phyloP scores from a whole-genome alignment of 2,329 filamentous ascomycete species.

The Cercospora sp. region DNA sequence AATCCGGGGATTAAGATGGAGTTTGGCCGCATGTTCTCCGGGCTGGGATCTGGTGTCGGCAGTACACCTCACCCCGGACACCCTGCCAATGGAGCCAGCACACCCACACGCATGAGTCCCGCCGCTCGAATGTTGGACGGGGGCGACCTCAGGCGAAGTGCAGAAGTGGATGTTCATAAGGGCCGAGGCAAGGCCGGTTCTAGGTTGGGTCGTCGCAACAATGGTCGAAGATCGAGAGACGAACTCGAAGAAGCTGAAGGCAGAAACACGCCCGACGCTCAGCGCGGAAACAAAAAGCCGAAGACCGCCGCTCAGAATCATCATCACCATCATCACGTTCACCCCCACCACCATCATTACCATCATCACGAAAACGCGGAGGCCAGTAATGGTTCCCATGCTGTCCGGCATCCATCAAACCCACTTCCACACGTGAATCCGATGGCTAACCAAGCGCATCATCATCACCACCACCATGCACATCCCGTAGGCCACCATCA shows the following conservation, averaged over 20 bases:
- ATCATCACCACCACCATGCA: slow-evolving; percentile 42
- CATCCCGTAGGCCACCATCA: slow-evolving; percentile 42
- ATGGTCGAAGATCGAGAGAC: slow-evolving; percentile 68
- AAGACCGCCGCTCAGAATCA: slow-evolving; percentile 50
- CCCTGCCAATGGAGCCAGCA: slow-evolving; percentile 54
- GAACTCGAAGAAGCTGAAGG: slow-evolving; percentile 65
- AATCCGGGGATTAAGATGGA: slow-evolving; percentile 85
- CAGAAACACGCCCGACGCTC: slow-evolving; percentile 37
- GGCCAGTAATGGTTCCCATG: slow-evolving; percentile 21
- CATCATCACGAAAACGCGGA: slow-evolving; percentile 31
- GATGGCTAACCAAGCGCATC: slow-evolving; percentile 28
- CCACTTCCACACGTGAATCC: slow-evolving; percentile 35
- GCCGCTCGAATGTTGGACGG: slow-evolving; percentile 36
- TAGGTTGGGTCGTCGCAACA: slow-evolving; percentile 55
- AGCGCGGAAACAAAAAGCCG: slow-evolving; percentile 67
- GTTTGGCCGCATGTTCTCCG: slow-evolving; percentile 91
- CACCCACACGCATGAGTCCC: slow-evolving; percentile 49
- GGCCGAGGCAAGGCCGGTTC: slow-evolving; percentile 43
- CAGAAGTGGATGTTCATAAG: slow-evolving; percentile 30
- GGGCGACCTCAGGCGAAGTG: slow-evolving; percentile 31
- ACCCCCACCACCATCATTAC: slow-evolving; percentile 47
- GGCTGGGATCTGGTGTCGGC: slow-evolving; percentile 74
- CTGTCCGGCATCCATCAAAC: slow-evolving; percentile 37
- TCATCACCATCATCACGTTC: slow-evolving; percentile 60
- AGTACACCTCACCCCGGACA: slow-evolving; percentile 50